Base-by-base conservation (phyloP, 2,329 filamentous ascomycete genomes). In the Penicillium griseofulvum region DNA sequence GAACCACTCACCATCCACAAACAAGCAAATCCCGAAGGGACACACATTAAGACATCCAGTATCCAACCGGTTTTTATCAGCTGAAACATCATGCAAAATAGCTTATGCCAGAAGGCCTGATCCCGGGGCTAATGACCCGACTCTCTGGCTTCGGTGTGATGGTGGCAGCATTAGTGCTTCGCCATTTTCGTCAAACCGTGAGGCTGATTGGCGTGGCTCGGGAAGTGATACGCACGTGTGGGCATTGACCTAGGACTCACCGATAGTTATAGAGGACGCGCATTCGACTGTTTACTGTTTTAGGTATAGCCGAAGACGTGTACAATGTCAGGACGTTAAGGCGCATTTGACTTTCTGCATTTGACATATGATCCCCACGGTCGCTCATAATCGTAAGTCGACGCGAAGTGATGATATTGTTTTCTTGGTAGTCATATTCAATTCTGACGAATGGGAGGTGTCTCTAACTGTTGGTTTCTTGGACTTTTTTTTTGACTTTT, bases 81-180 rank as follows among this genome's bases (percentile, higher is more conserved):
- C 41, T 45, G 38, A 44, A 54, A 54, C 47, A 51, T 29, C 12
- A 1, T 29, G 19, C 39, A n/a, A 45, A 38, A 54, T 54, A 44
- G 47, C 28, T 36, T 41, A 54, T 34, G 39, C 33, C 39, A 51
- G 39, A 51, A 54, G 52, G 52, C 39, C 52, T 41, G 52, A 51
- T 51, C 52, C 52, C 39, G 33, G 37, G 26, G 38, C 52, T 51
- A 54, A 29, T n/a, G 39, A 54, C 39, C 52, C 47, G 28, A 22
- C 16, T 44, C 52, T 54, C 47, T 54, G 52, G 52, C 39, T 54
- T 51, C 47, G 52, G 52, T 51, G 52, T 54, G 52, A 45, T 54
- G 52, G 43, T 43, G 52, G 47, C 44, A 54, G 52, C 52, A 54
- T 39, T 54, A 54, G 52, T 50, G 46, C 34, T 45, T 45, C 5